Evolutionary conservation across 225 moss, liverwort and hornwort species (phyloP).

Genomic region (Takakia lepidozioides): DNA sequence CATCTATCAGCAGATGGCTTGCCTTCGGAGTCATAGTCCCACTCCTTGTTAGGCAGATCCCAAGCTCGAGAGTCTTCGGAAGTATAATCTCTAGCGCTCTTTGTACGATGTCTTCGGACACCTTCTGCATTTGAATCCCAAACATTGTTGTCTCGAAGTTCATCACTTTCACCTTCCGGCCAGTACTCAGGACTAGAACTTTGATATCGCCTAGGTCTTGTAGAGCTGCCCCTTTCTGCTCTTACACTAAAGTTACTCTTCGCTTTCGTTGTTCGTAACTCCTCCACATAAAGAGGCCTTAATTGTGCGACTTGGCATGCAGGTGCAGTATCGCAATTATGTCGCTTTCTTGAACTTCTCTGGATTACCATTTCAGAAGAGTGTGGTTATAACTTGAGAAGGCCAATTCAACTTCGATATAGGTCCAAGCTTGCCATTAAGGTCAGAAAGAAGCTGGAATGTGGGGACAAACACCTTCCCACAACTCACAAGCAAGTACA

Average conservation of each 20-base stretch:
- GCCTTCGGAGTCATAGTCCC: conserved; percentile 37
- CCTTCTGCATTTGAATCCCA: conserved; percentile 62
- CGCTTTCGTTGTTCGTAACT: conserved; percentile 14
- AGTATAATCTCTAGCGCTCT: conserved; percentile 19
- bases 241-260: conserved; percentile 11
- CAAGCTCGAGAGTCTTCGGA: conserved; percentile 27
- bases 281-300: conserved; percentile 18
- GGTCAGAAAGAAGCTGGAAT: too few species aligned
- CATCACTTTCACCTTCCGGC: conserved; percentile 18
- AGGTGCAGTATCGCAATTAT: too few species aligned
- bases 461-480: too few species aligned
- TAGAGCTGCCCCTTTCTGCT: conserved; percentile 29
- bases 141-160: conserved; percentile 14
- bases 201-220: conserved; percentile 18
- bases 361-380: too few species aligned
- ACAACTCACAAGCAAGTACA: too few species aligned
- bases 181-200: conserved; percentile 30
- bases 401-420: too few species aligned
- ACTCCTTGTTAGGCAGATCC: conserved; percentile 47
- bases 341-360: too few species aligned
- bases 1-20: conserved; percentile 12
- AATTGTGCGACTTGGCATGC: conserved; percentile 11
- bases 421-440: too few species aligned
- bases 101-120: conserved; percentile 20
- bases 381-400: too few species aligned